Conservation (phyloP, 345 rosid genomes). For the Gossypium thurberi region DNA sequence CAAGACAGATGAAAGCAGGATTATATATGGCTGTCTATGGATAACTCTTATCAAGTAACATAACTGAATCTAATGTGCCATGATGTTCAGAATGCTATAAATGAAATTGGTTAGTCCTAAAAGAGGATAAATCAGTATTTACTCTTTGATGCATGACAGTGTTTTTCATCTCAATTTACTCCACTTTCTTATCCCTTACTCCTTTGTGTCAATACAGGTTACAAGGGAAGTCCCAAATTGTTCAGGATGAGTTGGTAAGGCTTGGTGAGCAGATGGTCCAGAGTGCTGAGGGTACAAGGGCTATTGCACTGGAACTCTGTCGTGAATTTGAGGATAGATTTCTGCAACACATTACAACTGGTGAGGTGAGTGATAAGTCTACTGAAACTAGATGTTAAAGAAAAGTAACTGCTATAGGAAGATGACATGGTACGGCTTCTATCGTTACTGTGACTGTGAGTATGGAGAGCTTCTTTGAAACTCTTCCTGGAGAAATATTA, state of each 20-base stretch:
- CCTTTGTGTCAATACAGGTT: constrained; percentile 40
- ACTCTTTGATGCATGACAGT: not conserved
- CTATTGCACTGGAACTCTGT: constrained; percentile 87
- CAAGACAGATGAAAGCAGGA: not conserved
- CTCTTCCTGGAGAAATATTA: not conserved
- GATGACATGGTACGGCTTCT: not conserved
- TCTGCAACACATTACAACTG: constrained; percentile 74
- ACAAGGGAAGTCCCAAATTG: constrained; percentile 91
- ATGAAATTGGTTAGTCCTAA: not conserved
- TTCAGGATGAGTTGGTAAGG: constrained; percentile 79
- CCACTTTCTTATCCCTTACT: not conserved
- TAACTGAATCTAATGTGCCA: not conserved
- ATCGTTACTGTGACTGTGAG: not conserved
- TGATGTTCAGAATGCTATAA: not conserved
- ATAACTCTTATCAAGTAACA: not conserved
- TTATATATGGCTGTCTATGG: not conserved
- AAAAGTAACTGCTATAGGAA: not conserved
- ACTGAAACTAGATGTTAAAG: not conserved
- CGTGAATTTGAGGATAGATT: constrained; percentile 96
- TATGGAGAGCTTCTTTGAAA: not conserved
- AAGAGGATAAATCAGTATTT: not conserved
- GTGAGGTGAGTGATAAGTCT: constrained; percentile 61
- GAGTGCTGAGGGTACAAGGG: constrained; percentile 91
- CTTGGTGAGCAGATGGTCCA: constrained; percentile 84
- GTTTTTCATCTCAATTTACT: not conserved